Evolutionary conservation across 345 rosid species (phyloP), one percentile per base, ranked within the genome.

Genomic region (Syzygium oleosum): DNA sequence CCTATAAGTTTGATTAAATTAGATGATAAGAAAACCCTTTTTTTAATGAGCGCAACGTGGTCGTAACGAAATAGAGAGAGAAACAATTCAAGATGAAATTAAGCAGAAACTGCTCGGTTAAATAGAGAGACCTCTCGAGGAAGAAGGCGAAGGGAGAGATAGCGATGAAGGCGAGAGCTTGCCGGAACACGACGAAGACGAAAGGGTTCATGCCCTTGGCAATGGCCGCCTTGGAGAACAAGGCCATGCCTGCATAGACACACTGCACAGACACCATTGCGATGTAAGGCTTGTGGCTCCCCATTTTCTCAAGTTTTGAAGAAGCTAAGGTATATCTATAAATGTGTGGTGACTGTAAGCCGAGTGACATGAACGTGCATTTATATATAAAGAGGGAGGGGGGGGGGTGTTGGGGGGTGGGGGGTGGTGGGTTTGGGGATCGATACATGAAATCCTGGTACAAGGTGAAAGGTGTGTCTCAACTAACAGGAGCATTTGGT

Each of bases 171-270:
- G 99, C 99, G 15, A 96, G 92, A 88, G 97, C 98, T 88, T 95
- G 97, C 34, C 99, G 94, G 87, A 94, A 96, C 61, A 94, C 93
- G 14, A 96, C 98, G 27, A 97, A 96, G 58, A 93, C 96, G 73
- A 65, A 94, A 92, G 96, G 94, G 92, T 91, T 96, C 95, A 95
- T 95, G 88, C 99, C 99, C 34, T 90, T 87, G 84, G 95, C 86
- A 51, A 96, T 93, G 9, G 98, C 95, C 7, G 93, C 94, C 88
- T 96, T 97, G 29, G 99, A 94, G 90, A 97, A 91, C 86, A 97
- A 86, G 86, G 97, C 95, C 98, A 96, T 93, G 86, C 97, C 98
- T 89, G 99, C 96, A 87, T 94, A 97, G 3, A 92, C 73, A 85
- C 90, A 91, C 63, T 97, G 97, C 12, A 95, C 89, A 16, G 93